Conservation (phyloP, 345 rosid genomes). For the Litchi chinensis region DNA sequence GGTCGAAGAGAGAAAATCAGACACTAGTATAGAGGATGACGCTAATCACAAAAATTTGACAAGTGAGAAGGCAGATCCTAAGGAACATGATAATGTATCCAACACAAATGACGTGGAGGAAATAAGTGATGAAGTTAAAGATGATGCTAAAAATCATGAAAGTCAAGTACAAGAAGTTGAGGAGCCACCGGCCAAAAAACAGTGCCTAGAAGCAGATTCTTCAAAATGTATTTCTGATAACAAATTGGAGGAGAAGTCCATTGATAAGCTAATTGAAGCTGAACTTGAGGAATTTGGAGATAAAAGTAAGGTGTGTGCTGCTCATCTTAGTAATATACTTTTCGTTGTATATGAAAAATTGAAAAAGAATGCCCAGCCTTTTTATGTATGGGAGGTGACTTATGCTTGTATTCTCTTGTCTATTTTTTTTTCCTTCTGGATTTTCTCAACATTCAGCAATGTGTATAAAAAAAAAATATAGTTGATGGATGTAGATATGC, state of each 20-base stretch:
- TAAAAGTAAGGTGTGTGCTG: conserved; percentile 70
- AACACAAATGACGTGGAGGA: conserved; percentile 34
- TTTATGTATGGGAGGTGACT: not conserved
- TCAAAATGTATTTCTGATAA: conserved; percentile 31
- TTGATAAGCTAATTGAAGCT: conserved; percentile 92
- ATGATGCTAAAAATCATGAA: conserved; percentile 34
- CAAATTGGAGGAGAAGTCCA: conserved; percentile 58
- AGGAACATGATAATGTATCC: conserved; percentile 27
- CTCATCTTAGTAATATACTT: conserved; percentile 6
- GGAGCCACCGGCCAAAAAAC: conserved; percentile 75
- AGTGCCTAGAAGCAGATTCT: conserved; percentile 48
- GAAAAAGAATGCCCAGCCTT: not conserved
- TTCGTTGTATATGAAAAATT: not conserved
- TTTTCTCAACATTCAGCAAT: not conserved
- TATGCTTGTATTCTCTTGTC: not conserved
- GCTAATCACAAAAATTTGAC: conserved; percentile 32
- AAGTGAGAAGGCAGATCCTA: conserved; percentile 33
- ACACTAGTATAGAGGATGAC: conserved; percentile 22
- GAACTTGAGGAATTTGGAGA: conserved; percentile 92
- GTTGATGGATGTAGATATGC: not conserved
- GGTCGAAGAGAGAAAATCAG: conserved; percentile 32
- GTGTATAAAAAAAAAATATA: not conserved
- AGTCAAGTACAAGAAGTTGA: conserved; percentile 34
- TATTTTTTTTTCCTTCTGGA: not conserved
- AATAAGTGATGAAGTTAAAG: conserved; percentile 24